phyloP scores from a whole-genome alignment of 2,329 filamentous ascomycete genomes.

The Monosporascus sp. region DNA sequence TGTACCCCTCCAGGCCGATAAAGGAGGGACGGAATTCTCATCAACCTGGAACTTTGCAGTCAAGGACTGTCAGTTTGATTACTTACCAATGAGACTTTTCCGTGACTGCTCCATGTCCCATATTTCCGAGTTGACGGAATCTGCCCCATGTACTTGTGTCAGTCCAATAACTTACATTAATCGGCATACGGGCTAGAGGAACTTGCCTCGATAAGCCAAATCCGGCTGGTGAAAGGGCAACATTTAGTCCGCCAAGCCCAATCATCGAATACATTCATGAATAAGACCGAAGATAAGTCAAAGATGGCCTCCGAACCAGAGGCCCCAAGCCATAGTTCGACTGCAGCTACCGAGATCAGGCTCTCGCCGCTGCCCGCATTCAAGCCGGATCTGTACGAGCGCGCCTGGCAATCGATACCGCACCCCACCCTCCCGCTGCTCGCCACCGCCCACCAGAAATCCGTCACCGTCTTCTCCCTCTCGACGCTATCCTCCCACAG shows the following conservation, averaged over 20 bases:
- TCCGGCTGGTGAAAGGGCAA: neutral
- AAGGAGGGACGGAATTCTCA: neutral
- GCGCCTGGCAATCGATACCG: constrained; percentile 80
- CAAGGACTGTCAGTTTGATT: neutral
- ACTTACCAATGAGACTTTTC: neutral
- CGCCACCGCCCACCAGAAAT: constrained; percentile 83
- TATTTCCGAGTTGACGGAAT: too few species aligned
- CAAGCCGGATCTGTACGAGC: constrained; percentile 55
- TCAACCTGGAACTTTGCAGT: neutral
- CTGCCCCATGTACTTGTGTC: too few species aligned
- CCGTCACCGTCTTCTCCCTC: constrained; percentile 84
- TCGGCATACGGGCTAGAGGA: too few species aligned
- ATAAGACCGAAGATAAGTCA: neutral
- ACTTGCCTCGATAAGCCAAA: too few species aligned
- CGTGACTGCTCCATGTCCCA: too few species aligned
- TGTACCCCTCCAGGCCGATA: neutral
- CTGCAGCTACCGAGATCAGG: constrained; percentile 6
- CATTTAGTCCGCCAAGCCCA: neutral
- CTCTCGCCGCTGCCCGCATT: constrained; percentile 45
- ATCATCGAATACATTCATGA: too few species aligned
- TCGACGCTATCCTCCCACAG: constrained; percentile 73
- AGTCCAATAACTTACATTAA: too few species aligned
- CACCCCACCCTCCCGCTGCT: constrained; percentile 84
- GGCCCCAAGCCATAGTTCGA: constrained; percentile 5
- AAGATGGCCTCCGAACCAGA: neutral